These are phyloP conservation scores for Didymella glomerata DNA, from an alignment of 2,329 filamentous ascomycete species.

Conservation along the genomic window DNA sequence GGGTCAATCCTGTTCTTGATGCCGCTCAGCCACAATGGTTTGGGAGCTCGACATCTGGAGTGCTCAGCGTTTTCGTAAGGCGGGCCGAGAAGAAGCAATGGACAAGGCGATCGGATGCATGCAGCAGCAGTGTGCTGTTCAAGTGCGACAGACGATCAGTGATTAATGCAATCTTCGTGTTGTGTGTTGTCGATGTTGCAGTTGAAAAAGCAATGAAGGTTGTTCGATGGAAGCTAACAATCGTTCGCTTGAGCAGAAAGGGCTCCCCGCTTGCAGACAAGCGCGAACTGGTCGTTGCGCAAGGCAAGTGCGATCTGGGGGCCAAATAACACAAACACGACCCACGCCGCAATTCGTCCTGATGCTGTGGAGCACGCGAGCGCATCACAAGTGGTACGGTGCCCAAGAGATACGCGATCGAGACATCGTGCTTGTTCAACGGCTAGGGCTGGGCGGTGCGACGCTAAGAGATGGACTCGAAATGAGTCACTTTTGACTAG, in stretches of 20 bases:
- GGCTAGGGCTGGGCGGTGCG: conserved; percentile 3
- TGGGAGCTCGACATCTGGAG: not conserved
- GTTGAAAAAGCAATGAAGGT: not conserved
- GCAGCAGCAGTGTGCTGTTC: not conserved
- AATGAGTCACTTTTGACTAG: conserved; percentile 28
- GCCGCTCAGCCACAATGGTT: not conserved
- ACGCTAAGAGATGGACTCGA: conserved; percentile 4
- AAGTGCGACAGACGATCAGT: not conserved
- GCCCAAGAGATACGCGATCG: conserved; percentile 4
- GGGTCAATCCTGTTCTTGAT: conserved; percentile 3
- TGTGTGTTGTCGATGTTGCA: not conserved
- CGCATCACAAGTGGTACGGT: not conserved
- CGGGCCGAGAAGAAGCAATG: not conserved
- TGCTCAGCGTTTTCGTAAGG: not conserved
- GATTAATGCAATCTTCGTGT: not conserved
- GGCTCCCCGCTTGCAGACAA: conserved; percentile 4
- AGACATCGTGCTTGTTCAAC: not conserved
- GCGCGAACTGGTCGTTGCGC: not conserved
- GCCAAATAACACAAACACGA: not conserved
- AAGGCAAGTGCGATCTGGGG: not conserved
- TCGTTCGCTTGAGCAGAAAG: not conserved
- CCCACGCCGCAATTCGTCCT: not conserved
- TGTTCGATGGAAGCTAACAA: not conserved
- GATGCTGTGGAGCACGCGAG: not conserved
- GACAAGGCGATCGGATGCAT: not conserved